Percentiles rank a stretch among this genome's conserved stretches.
phyloP scores from a whole-genome alignment of 176 grass and related monocot species.

The Rhynchospora tenuis region DNA sequence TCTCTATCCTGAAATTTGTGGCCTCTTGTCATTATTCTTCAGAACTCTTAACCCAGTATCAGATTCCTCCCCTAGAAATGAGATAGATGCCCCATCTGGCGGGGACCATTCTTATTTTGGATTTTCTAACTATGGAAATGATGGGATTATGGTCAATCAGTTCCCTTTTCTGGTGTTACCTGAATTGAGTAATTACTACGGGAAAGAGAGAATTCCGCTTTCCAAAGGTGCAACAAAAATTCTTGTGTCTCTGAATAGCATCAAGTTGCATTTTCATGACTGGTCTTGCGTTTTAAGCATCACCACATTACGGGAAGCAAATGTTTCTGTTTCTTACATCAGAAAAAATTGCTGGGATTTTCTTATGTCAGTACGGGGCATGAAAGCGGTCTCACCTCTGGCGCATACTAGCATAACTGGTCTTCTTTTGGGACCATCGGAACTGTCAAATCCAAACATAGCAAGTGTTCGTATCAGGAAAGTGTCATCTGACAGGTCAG shows the following conservation, averaged over 20 bases:
- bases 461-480: slow-evolving; percentile 67
- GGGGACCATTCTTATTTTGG: slow-evolving; percentile 39
- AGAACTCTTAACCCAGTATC: slow-evolving; percentile 37
- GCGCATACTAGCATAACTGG: slow-evolving; percentile 45
- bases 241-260: slow-evolving; percentile 47
- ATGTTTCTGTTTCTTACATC: slow-evolving; percentile 38
- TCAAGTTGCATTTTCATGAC: slow-evolving; percentile 74
- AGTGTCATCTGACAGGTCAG: slow-evolving; percentile 26
- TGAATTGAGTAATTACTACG: slow-evolving; percentile 23
- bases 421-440: slow-evolving; percentile 56
- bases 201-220: slow-evolving; percentile 6
- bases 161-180: slow-evolving; percentile 64
- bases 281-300: slow-evolving; percentile 60
- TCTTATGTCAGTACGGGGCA: slow-evolving; percentile 48
- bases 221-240: slow-evolving; percentile 35
- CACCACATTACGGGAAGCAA: slow-evolving; percentile 50
- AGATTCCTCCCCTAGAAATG: slow-evolving; percentile 24
- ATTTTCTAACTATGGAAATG: slow-evolving; percentile 44
- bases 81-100: slow-evolving; percentile 13
- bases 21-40: slow-evolving; percentile 52
- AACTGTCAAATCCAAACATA: slow-evolving; percentile 40
- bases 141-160: slow-evolving; percentile 43
- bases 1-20: slow-evolving; percentile 59
- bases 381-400: slow-evolving; percentile 60
- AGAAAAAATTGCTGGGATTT: slow-evolving; percentile 60